A percentile compares a stretch with the other conserved stretches of the same genome.
phyloP scores from a whole-genome alignment of 2,329 filamentous ascomycete genomes.

The Emergomyces africanus region DNA sequence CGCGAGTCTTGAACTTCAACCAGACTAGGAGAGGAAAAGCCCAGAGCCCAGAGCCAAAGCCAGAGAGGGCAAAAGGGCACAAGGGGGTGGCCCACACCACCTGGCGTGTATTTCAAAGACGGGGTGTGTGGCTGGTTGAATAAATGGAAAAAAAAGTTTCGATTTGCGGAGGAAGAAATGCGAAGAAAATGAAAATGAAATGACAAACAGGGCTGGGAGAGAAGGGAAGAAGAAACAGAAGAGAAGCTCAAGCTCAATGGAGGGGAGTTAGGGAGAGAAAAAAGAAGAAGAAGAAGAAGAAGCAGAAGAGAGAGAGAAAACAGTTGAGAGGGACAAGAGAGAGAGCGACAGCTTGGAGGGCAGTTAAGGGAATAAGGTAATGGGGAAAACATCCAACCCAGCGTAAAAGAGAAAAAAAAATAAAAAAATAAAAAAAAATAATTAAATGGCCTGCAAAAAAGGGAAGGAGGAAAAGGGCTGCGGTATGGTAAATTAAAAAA shows the following conservation, averaged over 20 bases:
- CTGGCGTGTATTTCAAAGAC: conserved; percentile 14
- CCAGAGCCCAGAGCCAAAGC: conserved; percentile 8
- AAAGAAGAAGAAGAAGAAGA: conserved; percentile 2
- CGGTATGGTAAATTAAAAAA: background rate
- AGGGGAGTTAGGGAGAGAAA: conserved; percentile 2
- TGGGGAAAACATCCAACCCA: too few relatives aligned
- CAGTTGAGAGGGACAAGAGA: too few relatives aligned
- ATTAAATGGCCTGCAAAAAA: too few relatives aligned
- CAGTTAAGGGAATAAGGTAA: too few relatives aligned
- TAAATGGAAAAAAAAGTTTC: too few relatives aligned
- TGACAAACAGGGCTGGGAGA: background rate
- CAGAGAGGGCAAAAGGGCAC: conserved; percentile 16
- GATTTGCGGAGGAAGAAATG: conserved; percentile 3
- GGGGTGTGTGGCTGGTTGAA: too few relatives aligned
- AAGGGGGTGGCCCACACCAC: conserved; percentile 23
- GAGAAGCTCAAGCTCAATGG: conserved; percentile 5
- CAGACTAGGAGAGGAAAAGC: background rate
- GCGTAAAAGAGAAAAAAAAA: too few relatives aligned
- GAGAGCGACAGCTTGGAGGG: background rate
- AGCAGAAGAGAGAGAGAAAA: too few relatives aligned
- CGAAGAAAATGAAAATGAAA: background rate
- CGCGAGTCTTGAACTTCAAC: too few relatives aligned
- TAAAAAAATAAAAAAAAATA: too few relatives aligned
- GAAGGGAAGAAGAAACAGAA: conserved; percentile 7
- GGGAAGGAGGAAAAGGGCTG: background rate